Evolutionary conservation across 2,329 filamentous ascomycete genomes (phyloP).

Genomic region (Monosporascus sp.): DNA sequence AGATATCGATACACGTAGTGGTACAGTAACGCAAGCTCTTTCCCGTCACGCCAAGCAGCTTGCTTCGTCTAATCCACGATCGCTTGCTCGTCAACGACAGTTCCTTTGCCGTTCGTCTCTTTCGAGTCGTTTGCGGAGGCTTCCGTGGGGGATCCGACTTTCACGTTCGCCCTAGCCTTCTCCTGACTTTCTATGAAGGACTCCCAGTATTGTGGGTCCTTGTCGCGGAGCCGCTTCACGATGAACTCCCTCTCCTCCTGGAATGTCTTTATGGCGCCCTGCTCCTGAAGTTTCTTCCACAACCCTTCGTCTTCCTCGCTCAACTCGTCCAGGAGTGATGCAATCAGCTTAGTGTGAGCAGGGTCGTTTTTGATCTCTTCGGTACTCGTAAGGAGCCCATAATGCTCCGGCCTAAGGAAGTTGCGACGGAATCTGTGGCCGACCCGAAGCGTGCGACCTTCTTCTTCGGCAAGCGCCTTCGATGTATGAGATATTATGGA

Average conservation of each 20-base stretch:
- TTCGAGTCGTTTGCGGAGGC: conserved; percentile 7
- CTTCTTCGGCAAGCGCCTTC: conserved; percentile 50
- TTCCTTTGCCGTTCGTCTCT: conserved; percentile 10
- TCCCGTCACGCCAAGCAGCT: neutral
- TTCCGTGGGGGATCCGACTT: conserved; percentile 16
- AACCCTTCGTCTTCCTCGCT: conserved; percentile 59
- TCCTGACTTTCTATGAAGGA: conserved; percentile 57
- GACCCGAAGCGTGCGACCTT: conserved; percentile 50
- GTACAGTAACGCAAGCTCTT: no score
- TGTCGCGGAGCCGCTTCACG: conserved; percentile 45
- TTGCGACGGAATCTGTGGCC: conserved; percentile 53
- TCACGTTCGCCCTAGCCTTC: conserved; percentile 52
- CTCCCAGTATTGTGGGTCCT: conserved; percentile 63
- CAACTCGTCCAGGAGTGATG: conserved; percentile 59
- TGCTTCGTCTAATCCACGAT: conserved; percentile 31
- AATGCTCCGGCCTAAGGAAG: conserved; percentile 47
- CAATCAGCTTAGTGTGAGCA: conserved; percentile 47
- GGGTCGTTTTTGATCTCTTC: conserved; percentile 48
- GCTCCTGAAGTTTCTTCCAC: conserved; percentile 44
- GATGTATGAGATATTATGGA: conserved; percentile 47
- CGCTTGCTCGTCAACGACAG: conserved; percentile 34
- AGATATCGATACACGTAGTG: conserved; percentile 6
- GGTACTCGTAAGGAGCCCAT: conserved; percentile 42
- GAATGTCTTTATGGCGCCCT: conserved; percentile 58
- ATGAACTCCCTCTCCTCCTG: conserved; percentile 51